A percentile compares a stretch with the other conserved stretches of the same genome.
These are phyloP conservation scores for Petunia secreta DNA, from an alignment of 257 asterid genomes.

Conservation along the genomic window DNA sequence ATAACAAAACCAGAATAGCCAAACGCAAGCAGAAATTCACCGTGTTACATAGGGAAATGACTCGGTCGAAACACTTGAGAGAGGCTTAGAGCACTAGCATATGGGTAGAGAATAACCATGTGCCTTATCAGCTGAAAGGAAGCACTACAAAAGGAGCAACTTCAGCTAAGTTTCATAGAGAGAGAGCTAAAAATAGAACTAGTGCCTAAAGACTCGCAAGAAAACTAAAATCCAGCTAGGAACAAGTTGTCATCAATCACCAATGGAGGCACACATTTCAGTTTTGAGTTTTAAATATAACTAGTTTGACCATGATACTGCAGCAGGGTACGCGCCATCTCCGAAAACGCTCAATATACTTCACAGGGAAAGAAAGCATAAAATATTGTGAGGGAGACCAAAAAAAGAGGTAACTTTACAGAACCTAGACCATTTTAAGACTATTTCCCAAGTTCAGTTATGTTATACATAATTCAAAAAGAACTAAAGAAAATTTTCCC, in stretches of 20 bases:
- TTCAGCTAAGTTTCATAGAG: not conserved
- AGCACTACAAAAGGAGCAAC: conserved; percentile 7
- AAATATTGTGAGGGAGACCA: not conserved
- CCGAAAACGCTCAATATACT: not conserved
- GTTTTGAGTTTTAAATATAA: no score
- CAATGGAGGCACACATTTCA: not conserved
- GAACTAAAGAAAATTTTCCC: not conserved
- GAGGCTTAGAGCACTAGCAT: not conserved
- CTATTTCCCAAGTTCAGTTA: not conserved
- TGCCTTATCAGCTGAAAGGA: not conserved
- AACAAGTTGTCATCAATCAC: conserved; percentile 11
- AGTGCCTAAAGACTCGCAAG: not conserved
- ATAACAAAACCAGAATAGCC: not conserved
- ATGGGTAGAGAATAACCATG: not conserved
- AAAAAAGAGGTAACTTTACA: not conserved
- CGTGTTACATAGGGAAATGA: not conserved
- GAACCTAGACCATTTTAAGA: conserved; percentile 4
- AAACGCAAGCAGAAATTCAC: not conserved
- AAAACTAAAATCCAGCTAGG: not conserved
- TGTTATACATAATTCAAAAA: not conserved
- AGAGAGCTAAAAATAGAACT: conserved; percentile 6
- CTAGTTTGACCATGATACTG: no score
- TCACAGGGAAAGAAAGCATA: not conserved
- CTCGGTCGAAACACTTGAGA: not conserved
- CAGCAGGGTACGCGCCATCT: not conserved